phyloP scores from a whole-genome alignment of 805 yeast species.

The Nakazawaea ishiwadae region DNA sequence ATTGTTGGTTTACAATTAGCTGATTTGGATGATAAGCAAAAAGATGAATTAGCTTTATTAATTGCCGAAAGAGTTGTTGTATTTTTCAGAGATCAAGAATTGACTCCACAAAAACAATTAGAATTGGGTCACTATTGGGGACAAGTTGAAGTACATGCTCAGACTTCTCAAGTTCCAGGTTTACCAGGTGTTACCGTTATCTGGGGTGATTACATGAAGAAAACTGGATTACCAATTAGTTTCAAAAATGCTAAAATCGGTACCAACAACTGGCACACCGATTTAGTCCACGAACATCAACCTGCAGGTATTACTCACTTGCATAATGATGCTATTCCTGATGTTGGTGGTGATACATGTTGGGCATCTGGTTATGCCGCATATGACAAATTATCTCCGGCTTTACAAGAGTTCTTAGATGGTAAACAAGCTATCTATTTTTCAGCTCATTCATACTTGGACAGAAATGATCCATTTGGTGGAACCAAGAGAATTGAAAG shows the following conservation, averaged over 20 bases:
- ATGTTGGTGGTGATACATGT: conserved; percentile 51
- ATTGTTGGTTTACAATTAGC: conserved; percentile 40
- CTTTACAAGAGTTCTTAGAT: conserved; percentile 45
- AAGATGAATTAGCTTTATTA: conserved; percentile 38
- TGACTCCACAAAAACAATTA: conserved; percentile 36
- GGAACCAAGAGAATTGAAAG: conserved; percentile 47
- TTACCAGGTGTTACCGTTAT: conserved; percentile 34
- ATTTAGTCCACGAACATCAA: conserved; percentile 49
- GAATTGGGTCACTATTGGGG: conserved; percentile 44
- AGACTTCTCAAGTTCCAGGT: conserved; percentile 29
- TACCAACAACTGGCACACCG: conserved; percentile 42
- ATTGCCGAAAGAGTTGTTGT: conserved; percentile 44
- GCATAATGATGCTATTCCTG: conserved; percentile 45
- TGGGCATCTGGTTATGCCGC: conserved; percentile 58
- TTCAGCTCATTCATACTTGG: conserved; percentile 34
- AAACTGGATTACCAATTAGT: conserved; percentile 19
- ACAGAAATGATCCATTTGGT: conserved; percentile 38
- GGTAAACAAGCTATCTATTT: conserved; percentile 43
- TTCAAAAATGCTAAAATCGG: conserved; percentile 20
- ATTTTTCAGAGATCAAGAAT: conserved; percentile 44
- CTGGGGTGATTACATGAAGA: conserved; percentile 33
- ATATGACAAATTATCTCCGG: conserved; percentile 50
- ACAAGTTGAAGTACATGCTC: conserved; percentile 35
- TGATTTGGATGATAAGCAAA: conserved; percentile 34
- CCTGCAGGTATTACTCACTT: conserved; percentile 55